These are phyloP conservation scores for Capsella rubella DNA, from an alignment of 441 rosid genomes.

Conservation along the genomic window DNA sequence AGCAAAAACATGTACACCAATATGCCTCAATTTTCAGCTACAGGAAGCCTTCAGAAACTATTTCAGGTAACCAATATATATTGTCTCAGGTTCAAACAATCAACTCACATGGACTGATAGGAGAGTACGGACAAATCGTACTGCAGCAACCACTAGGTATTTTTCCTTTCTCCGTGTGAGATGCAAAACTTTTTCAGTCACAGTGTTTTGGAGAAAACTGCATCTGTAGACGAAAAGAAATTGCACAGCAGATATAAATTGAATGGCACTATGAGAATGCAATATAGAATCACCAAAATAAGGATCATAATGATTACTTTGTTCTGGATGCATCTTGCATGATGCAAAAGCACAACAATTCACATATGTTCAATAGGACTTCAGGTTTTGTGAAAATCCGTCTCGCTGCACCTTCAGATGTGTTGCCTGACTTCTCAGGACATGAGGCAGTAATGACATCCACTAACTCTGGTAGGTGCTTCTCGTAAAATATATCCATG, in stretches of 20 bases:
- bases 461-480: slow-evolving; percentile 87
- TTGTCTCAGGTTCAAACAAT: slow-evolving; percentile 25
- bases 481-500: slow-evolving; percentile 95
- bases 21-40: slow-evolving; percentile 17
- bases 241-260: slow-evolving; percentile 32
- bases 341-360: slow-evolving; percentile 94
- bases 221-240: slow-evolving; percentile 65
- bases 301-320: slow-evolving; percentile 62
- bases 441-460: slow-evolving; percentile 90
- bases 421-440: slow-evolving; percentile 55
- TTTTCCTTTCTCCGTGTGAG: slow-evolving; percentile 92
- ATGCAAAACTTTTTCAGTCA: slow-evolving; percentile 83
- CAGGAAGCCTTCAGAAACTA: slow-evolving; percentile 30
- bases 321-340: slow-evolving; percentile 95
- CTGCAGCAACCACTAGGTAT: slow-evolving; percentile 95
- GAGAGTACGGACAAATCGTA: slow-evolving; percentile 94
- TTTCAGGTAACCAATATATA: slow-evolving; percentile 9
- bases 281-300: slow-evolving; percentile 21
- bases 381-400: slow-evolving; percentile 78
- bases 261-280: slow-evolving; percentile 29
- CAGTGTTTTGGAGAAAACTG: slow-evolving; percentile 89
- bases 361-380: slow-evolving; percentile 91
- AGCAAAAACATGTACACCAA: slow-evolving; percentile 18
- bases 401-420: slow-evolving; percentile 55
- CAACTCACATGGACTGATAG: slow-evolving; percentile 86